Percentiles rank a stretch among this genome's conserved stretches.
phyloP scores from a whole-genome alignment of 2,329 filamentous ascomycete genomes.

The Teratosphaeria gauchensis region DNA sequence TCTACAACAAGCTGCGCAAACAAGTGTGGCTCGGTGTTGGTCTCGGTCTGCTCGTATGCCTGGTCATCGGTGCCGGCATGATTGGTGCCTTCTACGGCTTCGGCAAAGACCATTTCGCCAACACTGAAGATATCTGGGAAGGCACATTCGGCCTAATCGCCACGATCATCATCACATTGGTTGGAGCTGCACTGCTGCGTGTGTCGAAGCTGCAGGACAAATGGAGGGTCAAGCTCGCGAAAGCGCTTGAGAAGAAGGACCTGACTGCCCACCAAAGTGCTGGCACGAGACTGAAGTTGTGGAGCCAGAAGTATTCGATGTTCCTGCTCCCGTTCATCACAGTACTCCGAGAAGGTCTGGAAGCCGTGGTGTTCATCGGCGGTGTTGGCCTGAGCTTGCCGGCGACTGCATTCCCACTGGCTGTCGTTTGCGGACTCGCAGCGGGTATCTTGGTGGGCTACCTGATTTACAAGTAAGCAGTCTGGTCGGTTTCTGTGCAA shows the following conservation, averaged over 20 bases:
- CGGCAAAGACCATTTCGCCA: slow-evolving; percentile 56
- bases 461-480: slow-evolving; percentile 63
- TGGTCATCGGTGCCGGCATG: slow-evolving; percentile 56
- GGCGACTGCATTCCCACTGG: slow-evolving; percentile 65
- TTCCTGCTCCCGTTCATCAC: slow-evolving; percentile 80
- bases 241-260: slow-evolving; percentile 52
- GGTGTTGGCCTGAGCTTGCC: slow-evolving; percentile 71
- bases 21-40: slow-evolving; percentile 61
- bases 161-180: slow-evolving; percentile 67
- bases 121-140: slow-evolving; percentile 69
- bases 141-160: slow-evolving; percentile 69
- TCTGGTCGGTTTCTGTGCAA: not conserved
- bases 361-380: slow-evolving; percentile 77
- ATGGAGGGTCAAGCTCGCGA: slow-evolving; percentile 74
- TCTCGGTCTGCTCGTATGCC: slow-evolving; percentile 53
- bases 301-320: slow-evolving; percentile 72
- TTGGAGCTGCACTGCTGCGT: slow-evolving; percentile 71
- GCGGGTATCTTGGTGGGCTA: slow-evolving; percentile 61
- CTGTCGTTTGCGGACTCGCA: slow-evolving; percentile 61
- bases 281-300: slow-evolving; percentile 47
- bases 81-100: slow-evolving; percentile 66
- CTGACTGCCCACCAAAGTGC: slow-evolving; percentile 28
- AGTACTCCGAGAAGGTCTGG: slow-evolving; percentile 75
- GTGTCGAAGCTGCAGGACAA: slow-evolving; percentile 77
- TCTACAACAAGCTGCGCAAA: slow-evolving; percentile 47